phyloP scores from a whole-genome alignment of 2,329 filamentous ascomycete genomes.

The Hypoxylon sp. region DNA sequence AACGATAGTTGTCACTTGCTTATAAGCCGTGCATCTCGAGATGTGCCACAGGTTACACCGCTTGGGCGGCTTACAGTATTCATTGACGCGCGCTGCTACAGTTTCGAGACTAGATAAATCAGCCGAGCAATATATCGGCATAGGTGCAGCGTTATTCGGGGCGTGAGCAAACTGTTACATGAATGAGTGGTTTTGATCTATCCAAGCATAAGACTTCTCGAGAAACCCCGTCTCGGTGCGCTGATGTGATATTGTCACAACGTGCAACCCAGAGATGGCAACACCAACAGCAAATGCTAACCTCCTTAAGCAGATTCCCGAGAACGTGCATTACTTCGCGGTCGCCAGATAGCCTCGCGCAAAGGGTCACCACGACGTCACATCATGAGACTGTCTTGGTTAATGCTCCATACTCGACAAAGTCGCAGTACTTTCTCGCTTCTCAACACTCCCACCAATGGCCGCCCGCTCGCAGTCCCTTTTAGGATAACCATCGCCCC shows the following conservation, averaged over 20 bases:
- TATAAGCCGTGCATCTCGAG: constrained; percentile 8
- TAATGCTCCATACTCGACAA: constrained; percentile 21
- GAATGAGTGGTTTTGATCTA: constrained; percentile 7
- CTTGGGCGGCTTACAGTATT: constrained; percentile 18
- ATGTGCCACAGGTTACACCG: constrained; percentile 23
- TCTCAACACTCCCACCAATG: constrained; percentile 36
- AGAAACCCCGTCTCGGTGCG: constrained; percentile 14
- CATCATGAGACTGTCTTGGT: constrained; percentile 32
- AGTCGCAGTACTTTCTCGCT: constrained; percentile 36
- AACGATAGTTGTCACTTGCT: constrained; percentile 2
- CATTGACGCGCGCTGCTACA: constrained; percentile 4
- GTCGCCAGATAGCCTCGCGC: constrained; percentile 12
- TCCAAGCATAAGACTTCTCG: constrained; percentile 8
- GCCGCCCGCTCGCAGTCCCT: constrained; percentile 25
- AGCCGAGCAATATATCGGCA: constrained; percentile 19
- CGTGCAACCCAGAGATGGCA: constrained; percentile 19
- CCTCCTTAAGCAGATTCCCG: constrained; percentile 30
- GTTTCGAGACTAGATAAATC: constrained; percentile 11
- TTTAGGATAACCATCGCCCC: constrained; percentile 37
- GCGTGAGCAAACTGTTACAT: constrained; percentile 21
- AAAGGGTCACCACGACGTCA: constrained; percentile 28
- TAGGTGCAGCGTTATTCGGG: constrained; percentile 24
- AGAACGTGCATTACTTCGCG: constrained; percentile 31
- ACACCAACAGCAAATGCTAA: constrained; percentile 21
- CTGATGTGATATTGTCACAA: constrained; percentile 21